Evolutionary conservation across 2,329 filamentous ascomycete species (phyloP), one percentile per base, ranked within the genome.

Genomic region (Colletotrichum sp.): DNA sequence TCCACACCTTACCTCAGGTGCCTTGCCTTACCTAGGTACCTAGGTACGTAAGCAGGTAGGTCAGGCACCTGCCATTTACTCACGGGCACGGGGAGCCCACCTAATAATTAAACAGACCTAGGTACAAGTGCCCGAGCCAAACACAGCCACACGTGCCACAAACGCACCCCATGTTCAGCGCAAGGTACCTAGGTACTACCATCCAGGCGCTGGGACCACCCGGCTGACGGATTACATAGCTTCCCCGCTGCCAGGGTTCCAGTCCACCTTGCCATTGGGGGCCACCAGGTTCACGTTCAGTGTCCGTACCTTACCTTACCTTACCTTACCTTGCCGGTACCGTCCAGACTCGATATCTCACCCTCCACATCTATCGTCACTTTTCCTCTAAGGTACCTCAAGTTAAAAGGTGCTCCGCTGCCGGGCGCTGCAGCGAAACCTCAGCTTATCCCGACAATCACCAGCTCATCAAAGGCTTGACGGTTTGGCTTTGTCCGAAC

Each of bases 191-290:
- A 56, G 52, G 52, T 56, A 58, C 16, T 48, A 28, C 26, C 55
- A 24, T 34, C 13, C 24, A 52, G 32, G 36, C 67, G 71, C 71
- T 71, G 21, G 66, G 71, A 24, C 71, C 66, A 70, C 24, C 62
- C 62, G 38, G 26, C 62, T 38, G 62, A 65, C 62, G 58, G 67
- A 64, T 74, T 74, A 74, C 71, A 74, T 74, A 74, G 71, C 71
- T 74, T 71, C 71, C 71, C 59, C 71, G 66, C 71, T 48, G 48
- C 71, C 67, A 48, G 38, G 38, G 38, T 48, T 67, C 66, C 71
- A 73, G 66, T 58, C 58, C 66, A 74, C 43, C 43, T 74, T 73
- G 71, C 43, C 13, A 36, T 70, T 58, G 38, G 56, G 48, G 71
- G 69, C 69, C 24, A 7, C 30, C 61, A 65, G 52, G 64, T 18